Base-by-base conservation (phyloP, 2,329 filamentous ascomycete genomes). In the Massarina eburnea region DNA sequence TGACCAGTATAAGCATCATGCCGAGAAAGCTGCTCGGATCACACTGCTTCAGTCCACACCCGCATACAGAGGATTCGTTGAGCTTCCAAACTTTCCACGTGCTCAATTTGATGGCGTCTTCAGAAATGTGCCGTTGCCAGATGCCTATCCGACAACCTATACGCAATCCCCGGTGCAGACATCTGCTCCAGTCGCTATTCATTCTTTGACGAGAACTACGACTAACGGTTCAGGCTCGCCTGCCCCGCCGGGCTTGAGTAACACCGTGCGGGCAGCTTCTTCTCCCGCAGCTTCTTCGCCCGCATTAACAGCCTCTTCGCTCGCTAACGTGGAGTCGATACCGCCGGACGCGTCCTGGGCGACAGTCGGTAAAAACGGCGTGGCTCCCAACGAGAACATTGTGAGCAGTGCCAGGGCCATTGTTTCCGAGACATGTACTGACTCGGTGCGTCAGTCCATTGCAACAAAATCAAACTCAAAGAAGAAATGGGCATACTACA, bases 31-130 rank as follows among this genome's bases (percentile, higher is more conserved):
- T 19, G 57, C 64, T 22, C 70, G 70, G 3, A 71, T 77, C 40
- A 75, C 73, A 3, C 59, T 78, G 18, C 64, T 78, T 36, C 73
- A 77, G 45, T 72, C 74, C 1, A 68, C 70, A 12, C 69, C 73
- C 4, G 64, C 68, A 5, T 66, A 71, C 47, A 59, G 59, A 40
- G 72, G 70, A n/a, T 77, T 75, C 53, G 48, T 50, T 4, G 62
- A 68, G 5, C 61, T 78, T 29, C 49, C 53, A 8, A 71, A 73
- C 19, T 71, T 77, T 49, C 63, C 62, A 29, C 64, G 58, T 8
- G 58, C 68, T 41, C 62, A 64, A 8, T 72, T 76, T 46, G 66
- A 71, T 26, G 46, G 53, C 21, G 65, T 77, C 19, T 78, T 78
- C 62, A 66, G 68, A 32, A 58, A 59, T 3, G 64, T 71, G 15